These are phyloP conservation scores for Paecilomyces dactylethromorphus DNA, from an alignment of 2,329 filamentous ascomycete genomes.

Conservation along the genomic window DNA sequence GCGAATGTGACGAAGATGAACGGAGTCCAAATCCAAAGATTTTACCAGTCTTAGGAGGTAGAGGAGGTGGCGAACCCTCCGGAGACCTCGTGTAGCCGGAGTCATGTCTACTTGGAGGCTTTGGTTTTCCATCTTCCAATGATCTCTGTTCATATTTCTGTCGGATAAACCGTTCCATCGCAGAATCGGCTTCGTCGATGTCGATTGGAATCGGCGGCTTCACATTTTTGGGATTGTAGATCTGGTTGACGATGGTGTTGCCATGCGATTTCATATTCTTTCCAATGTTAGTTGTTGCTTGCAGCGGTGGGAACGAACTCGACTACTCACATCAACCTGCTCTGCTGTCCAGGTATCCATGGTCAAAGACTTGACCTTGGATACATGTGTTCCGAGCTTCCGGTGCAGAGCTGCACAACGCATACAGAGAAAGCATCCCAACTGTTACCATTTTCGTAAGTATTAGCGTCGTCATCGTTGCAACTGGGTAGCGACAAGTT, in stretches of 20 bases:
- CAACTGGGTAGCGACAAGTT: constrained; percentile 3
- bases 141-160: constrained; percentile 78
- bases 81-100: constrained; percentile 50
- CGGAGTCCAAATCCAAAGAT: constrained; percentile 59
- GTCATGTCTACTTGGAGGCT: constrained; percentile 46
- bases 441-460: constrained; percentile 41
- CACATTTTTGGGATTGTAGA: constrained; percentile 79
- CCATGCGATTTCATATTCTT: constrained; percentile 93
- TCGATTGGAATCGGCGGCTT: constrained; percentile 82
- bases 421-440: constrained; percentile 96
- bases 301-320: background rate
- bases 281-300: constrained; percentile 70
- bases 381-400: constrained; percentile 94
- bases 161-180: constrained; percentile 91
- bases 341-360: constrained; percentile 98
- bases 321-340: constrained; percentile 76
- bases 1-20: constrained; percentile 58
- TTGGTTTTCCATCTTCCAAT: constrained; percentile 41
- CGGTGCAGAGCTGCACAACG: constrained; percentile 92
- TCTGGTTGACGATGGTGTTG: constrained; percentile 77
- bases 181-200: constrained; percentile 83
- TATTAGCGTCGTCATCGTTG: background rate
- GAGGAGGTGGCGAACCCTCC: constrained; percentile 49
- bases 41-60: constrained; percentile 55
- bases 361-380: constrained; percentile 96